phyloP scores from a whole-genome alignment of 108 stramenopile genomes.

The Aurantiochytrium sp. region DNA sequence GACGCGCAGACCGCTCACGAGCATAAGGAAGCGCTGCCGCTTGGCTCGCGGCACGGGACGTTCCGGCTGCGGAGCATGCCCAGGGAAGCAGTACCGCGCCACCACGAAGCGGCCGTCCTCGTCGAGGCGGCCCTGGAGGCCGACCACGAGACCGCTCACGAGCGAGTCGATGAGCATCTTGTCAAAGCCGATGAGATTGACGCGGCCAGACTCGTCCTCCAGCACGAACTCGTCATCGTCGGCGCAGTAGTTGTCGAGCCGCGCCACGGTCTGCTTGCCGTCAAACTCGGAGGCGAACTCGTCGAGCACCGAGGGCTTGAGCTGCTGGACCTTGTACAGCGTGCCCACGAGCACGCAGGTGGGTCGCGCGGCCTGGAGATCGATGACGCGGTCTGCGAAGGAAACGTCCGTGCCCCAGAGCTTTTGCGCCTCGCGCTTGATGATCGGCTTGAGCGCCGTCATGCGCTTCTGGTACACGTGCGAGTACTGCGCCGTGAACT shows the following conservation, averaged over 20 bases:
- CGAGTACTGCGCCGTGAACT: constrained; percentile 6
- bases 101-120: constrained; percentile 41
- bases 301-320: constrained; percentile 47
- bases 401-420: neutral
- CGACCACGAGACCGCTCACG: constrained; percentile 46
- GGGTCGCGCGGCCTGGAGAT: neutral
- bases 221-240: constrained; percentile 47
- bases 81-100: constrained; percentile 40
- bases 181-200: neutral
- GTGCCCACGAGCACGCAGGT: constrained; percentile 37
- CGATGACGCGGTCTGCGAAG: neutral
- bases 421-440: neutral
- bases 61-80: constrained; percentile 29
- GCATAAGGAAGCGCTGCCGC: neutral
- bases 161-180: neutral
- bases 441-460: neutral
- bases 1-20: neutral
- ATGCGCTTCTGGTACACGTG: constrained; percentile 26
- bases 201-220: constrained; percentile 42
- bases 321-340: constrained; percentile 40
- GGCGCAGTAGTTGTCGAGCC: constrained; percentile 36
- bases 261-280: neutral
- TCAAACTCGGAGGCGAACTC: constrained; percentile 45
- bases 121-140: constrained; percentile 35
- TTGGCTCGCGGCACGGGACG: neutral